A percentile compares a stretch with the other conserved stretches of the same genome.
These are phyloP conservation scores for Amphicarpaea edgeworthii DNA, from an alignment of 306 rosid species.

Conservation along the genomic window DNA sequence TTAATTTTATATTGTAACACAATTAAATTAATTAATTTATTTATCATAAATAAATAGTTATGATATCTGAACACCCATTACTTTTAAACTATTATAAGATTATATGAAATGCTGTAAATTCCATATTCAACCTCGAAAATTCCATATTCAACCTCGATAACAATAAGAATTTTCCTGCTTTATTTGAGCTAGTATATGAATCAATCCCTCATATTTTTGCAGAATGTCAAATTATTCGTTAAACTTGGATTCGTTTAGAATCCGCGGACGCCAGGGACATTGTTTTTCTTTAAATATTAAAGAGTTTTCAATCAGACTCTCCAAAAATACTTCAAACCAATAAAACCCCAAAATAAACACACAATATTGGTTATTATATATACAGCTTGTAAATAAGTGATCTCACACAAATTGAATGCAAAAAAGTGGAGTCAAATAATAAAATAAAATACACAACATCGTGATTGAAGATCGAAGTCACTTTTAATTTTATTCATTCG, in stretches of 20 bases:
- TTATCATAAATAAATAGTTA: no score
- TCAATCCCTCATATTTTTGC: background rate
- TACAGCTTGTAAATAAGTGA: background rate
- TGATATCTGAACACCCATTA: no score
- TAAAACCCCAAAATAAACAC: no score
- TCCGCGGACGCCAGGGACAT: background rate
- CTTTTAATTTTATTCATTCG: constrained; percentile 14
- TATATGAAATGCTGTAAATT: background rate
- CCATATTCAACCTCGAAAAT: background rate
- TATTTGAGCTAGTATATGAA: background rate
- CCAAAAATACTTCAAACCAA: no score
- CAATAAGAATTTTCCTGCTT: background rate
- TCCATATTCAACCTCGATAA: background rate
- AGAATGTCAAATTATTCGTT: background rate
- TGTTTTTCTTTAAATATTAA: background rate
- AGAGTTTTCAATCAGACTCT: no score
- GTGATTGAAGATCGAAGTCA: background rate
- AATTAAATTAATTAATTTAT: no score
- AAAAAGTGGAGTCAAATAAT: background rate
- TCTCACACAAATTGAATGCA: background rate
- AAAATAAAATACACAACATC: background rate
- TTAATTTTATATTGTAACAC: no score
- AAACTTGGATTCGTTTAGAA: background rate
- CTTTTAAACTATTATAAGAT: no score
- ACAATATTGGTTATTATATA: background rate